Evolutionary conservation across 148 eudicot genomes (phyloP).

Genomic region (Amaranthus hypochondriacus): DNA sequence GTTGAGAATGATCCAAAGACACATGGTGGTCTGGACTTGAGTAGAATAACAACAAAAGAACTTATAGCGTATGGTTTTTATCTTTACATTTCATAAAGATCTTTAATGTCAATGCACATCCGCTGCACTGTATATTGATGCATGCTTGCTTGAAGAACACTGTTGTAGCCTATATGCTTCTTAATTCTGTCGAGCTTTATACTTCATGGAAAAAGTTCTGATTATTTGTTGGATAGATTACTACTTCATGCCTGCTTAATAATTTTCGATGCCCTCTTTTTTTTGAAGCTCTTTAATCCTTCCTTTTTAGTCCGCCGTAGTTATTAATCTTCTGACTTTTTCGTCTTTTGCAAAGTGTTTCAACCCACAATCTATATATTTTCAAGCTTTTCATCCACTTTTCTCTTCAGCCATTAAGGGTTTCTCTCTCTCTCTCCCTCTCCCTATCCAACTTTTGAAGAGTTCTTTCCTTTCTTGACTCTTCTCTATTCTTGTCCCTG

Average conservation of each 20-base stretch:
- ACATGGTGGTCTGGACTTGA: conserved; percentile 87
- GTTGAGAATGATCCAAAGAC: conserved; percentile 73
- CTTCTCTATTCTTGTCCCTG: too few relatives aligned
- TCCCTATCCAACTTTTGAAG: too few relatives aligned
- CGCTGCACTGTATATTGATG: background rate
- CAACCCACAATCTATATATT: too few relatives aligned
- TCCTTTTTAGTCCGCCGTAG: background rate
- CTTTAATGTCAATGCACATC: background rate
- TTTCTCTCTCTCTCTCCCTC: too few relatives aligned
- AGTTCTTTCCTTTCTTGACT: too few relatives aligned
- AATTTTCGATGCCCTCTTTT: too few relatives aligned
- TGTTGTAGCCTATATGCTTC: background rate
- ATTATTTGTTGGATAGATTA: background rate
- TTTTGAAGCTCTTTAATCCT: background rate
- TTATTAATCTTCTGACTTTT: background rate
- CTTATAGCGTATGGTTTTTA: conserved; percentile 68
- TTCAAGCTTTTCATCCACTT: too few relatives aligned
- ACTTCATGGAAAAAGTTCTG: too few relatives aligned
- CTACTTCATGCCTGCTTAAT: background rate
- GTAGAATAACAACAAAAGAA: conserved; percentile 72
- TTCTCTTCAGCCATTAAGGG: too few relatives aligned
- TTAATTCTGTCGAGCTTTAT: background rate
- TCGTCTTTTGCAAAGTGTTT: background rate
- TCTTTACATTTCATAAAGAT: background rate
- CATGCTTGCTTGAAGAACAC: background rate